These are phyloP conservation scores for Trichoderma pleuroti DNA, from an alignment of 2,329 filamentous ascomycete species.

Conservation along the genomic window DNA sequence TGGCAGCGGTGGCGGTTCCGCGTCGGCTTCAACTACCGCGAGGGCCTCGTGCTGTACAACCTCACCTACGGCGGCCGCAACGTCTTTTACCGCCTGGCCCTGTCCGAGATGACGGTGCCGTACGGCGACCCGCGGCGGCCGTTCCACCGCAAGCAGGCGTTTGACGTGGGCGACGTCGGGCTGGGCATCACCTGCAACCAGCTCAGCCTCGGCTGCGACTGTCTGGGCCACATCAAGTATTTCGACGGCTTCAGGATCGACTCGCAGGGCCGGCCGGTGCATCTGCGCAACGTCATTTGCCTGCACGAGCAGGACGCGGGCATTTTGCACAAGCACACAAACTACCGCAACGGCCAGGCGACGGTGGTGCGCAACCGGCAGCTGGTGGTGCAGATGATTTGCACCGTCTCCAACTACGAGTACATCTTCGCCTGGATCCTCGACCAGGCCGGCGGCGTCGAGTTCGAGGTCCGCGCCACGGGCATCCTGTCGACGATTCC, in stretches of 20 bases:
- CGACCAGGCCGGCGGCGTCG: conserved; percentile 59
- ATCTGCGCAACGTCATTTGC: conserved; percentile 59
- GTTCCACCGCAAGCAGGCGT: conserved; percentile 67
- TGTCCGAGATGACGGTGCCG: conserved; percentile 67
- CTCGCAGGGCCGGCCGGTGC: conserved; percentile 50
- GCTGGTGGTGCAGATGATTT: conserved; percentile 65
- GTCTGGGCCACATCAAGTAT: conserved; percentile 64
- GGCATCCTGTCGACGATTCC: conserved; percentile 61
- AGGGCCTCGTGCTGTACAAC: conserved; percentile 68
- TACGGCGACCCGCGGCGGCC: conserved; percentile 64
- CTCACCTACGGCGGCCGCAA: conserved; percentile 64
- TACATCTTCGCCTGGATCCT: conserved; percentile 55
- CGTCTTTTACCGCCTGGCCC: conserved; percentile 62
- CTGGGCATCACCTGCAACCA: conserved; percentile 66
- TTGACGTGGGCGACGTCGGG: conserved; percentile 68
- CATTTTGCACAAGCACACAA: conserved; percentile 70
- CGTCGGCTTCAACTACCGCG: conserved; percentile 65
- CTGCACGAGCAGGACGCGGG: conserved; percentile 69
- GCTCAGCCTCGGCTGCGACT: conserved; percentile 65
- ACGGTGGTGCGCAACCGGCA: conserved; percentile 59
- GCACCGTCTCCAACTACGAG: conserved; percentile 69
- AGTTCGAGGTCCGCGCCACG: conserved; percentile 61
- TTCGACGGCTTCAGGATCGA: conserved; percentile 56
- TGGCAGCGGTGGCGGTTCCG: conserved; percentile 70
- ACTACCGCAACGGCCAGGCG: conserved; percentile 59